Conservation (phyloP, 208 protist species). For the Histomonas meleagridis region DNA sequence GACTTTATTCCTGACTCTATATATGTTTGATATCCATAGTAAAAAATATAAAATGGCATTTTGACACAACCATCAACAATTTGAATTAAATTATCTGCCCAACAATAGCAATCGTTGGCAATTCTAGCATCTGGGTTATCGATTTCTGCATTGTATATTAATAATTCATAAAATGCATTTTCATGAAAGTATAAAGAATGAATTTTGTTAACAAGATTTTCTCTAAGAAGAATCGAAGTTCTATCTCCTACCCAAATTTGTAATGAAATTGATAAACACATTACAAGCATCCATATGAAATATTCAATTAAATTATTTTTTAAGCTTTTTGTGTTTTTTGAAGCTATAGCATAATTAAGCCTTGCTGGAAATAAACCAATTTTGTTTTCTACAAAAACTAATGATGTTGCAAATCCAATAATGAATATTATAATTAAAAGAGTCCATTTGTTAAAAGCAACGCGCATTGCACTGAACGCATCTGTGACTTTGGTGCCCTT, state of each 20-base stretch:
- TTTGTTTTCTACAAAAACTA: neutral
- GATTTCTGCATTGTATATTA: neutral
- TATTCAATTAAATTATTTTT: neutral
- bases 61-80: neutral
- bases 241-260: neutral
- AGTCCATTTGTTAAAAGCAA: too few species aligned
- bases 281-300: neutral
- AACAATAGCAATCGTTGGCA: neutral
- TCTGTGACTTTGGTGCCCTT: too few species aligned
- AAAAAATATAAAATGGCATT: neutral
- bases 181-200: neutral
- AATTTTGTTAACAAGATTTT: neutral
- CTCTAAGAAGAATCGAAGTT: neutral
- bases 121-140: slow-evolving; percentile 11
- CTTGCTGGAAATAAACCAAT: neutral
- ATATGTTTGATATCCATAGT: neutral
- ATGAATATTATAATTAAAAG: neutral
- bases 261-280: neutral
- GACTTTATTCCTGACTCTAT: neutral
- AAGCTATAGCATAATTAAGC: neutral
- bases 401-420: neutral
- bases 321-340: neutral
- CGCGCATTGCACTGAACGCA: too few species aligned
- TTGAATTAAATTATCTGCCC: neutral
- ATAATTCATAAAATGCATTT: neutral